Evolutionary conservation across 2,329 filamentous ascomycete genomes (phyloP).

Genomic region (Epichloe sibirici): DNA sequence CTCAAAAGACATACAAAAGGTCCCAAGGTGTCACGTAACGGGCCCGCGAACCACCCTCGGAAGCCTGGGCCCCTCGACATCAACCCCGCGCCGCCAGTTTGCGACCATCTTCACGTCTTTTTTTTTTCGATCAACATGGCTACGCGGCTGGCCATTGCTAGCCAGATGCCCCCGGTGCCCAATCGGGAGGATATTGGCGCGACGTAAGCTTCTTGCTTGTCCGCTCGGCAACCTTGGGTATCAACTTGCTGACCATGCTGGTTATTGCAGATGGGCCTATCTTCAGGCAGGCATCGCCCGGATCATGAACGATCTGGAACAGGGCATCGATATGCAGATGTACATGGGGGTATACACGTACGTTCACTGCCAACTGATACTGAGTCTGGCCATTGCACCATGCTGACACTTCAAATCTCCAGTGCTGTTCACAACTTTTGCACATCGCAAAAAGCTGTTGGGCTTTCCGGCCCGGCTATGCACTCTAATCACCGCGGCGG

Average conservation of each 20-base stretch:
- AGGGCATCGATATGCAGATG: constrained; percentile 88
- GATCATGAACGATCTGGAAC: constrained; percentile 86
- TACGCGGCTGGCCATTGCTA: constrained; percentile 22
- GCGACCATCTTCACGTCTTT: background rate
- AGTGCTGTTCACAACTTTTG: constrained; percentile 97
- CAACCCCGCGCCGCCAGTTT: constrained; percentile 4
- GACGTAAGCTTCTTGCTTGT: constrained; percentile 24
- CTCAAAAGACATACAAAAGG: background rate
- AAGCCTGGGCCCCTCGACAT: background rate
- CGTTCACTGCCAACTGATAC: constrained; percentile 3
- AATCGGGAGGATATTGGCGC: constrained; percentile 48
- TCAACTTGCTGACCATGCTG: constrained; percentile 12
- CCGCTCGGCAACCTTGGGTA: background rate
- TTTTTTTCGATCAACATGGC: constrained; percentile 15
- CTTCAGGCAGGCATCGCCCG: constrained; percentile 77
- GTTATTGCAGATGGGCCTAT: constrained; percentile 63
- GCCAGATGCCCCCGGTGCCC: constrained; percentile 43
- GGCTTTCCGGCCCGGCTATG: constrained; percentile 33
- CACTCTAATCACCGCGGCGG: constrained; percentile 46
- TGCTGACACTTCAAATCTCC: constrained; percentile 23
- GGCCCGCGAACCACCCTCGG: background rate
- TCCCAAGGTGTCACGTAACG: background rate
- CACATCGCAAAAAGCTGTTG: constrained; percentile 87
- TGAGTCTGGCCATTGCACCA: background rate
- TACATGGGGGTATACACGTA: constrained; percentile 97